Evolutionary conservation across 805 yeast species (phyloP), one percentile per base, ranked within the genome.

Genomic region (Zygosaccharomyces kombuchaensis): DNA sequence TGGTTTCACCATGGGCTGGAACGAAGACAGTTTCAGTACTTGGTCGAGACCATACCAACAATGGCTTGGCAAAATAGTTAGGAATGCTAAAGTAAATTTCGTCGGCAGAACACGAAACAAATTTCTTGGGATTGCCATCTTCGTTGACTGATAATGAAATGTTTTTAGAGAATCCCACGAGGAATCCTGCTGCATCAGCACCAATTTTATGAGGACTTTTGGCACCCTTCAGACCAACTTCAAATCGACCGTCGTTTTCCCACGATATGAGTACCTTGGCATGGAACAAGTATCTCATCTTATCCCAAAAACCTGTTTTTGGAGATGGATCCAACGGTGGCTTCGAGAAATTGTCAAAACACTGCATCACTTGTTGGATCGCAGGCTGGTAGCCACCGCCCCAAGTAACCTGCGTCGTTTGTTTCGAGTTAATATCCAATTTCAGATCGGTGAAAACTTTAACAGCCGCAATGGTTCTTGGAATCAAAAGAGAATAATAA

Each of bases 221-320:
- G 0, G 91, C 78, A 1, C 95, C 93, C 58, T 87, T 85, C 56
- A 84, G 69, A 2, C 79, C 73, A 6, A 84, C 74, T 46, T 79
- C 76, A 36, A 85, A 70, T 14, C 72, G 70, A 9, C 80, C 76
- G 1, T 75, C 68, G 17, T 76, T 63, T 2, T 66, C 65, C 73
- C 86, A 76, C 12, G 66, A 59, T 45, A 88, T 71, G 2, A 63
- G 65, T 43, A 82, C 65, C 14, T 78, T 75, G 0, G 96, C 95
- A 67, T 90, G 97, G 55, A 88, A 68, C 12, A 84, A 72, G 23
- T 81, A 73, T 40, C 96, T 69, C 22, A 88, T 65, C 61, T 89
- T 91, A 65, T 90, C 98, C 98, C 98, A 90, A 54, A 89, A 82
- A 0, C 98, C 98, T 10, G 88, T 67, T 54, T 84, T 84, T 3